Evolutionary conservation across 495 filamentous ascomycete species (phyloP).

Genomic region (Tuber brumale): DNA sequence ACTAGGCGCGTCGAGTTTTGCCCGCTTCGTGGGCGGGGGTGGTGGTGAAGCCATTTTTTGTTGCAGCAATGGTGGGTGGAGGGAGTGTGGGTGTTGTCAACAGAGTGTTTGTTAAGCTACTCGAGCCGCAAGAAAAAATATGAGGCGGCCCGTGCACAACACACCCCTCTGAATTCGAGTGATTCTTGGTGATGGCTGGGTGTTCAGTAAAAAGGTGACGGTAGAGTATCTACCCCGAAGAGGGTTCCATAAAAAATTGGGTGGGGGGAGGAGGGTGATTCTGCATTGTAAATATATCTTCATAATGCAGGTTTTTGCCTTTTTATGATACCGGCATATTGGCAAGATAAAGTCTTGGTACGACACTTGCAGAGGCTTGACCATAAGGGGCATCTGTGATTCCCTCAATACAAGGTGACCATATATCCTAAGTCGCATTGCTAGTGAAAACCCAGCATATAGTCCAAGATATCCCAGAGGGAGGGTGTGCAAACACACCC

Average conservation of each 20-base stretch:
- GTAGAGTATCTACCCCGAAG: background rate
- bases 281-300: background rate
- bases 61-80: background rate
- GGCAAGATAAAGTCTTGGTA: background rate
- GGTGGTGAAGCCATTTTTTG: background rate
- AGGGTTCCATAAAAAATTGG: background rate
- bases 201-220: background rate
- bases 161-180: background rate
- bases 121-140: background rate
- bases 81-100: background rate
- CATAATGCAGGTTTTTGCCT: background rate
- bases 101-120: background rate
- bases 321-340: background rate
- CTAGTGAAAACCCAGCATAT: background rate
- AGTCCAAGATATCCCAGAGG: too few relatives aligned
- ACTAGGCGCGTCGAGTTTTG: conserved; percentile 1
- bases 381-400: background rate
- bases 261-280: background rate
- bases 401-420: background rate
- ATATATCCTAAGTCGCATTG: background rate
- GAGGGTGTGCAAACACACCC: background rate
- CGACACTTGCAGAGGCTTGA: background rate
- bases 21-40: conserved; percentile 20
- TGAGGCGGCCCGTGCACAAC: background rate
- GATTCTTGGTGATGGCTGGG: background rate